Evolutionary conservation across 768 basidiomycete genomes (phyloP).

Genomic region (Lyophyllum atratum): DNA sequence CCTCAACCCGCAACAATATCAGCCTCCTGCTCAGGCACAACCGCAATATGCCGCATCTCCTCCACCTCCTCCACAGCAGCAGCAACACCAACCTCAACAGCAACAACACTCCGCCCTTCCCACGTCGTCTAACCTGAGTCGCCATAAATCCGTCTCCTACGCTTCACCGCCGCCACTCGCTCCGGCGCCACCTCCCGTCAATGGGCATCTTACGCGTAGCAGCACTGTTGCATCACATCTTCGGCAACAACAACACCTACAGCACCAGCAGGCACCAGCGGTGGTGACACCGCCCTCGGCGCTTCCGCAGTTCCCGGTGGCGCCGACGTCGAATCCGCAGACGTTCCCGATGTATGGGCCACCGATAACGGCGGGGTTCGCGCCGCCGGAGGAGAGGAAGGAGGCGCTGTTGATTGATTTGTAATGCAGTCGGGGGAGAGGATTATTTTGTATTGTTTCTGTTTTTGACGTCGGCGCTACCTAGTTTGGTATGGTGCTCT

Average conservation of each 20-base stretch:
- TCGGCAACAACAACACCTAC: conserved; percentile 24
- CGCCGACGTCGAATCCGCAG: conserved; percentile 61
- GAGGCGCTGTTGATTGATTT: conserved; percentile 59
- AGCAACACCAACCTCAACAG: conserved; percentile 16
- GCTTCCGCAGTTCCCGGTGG: conserved; percentile 66
- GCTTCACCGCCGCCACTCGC: conserved; percentile 19
- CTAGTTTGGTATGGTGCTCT: no score
- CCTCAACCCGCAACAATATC: conserved; percentile 22
- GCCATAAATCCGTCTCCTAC: conserved; percentile 38
- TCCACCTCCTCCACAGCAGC: conserved; percentile 25
- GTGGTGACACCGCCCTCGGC: conserved; percentile 29
- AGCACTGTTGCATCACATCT: conserved; percentile 31
- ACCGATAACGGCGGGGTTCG: conserved; percentile 46
- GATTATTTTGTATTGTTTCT: no score
- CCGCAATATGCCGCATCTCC: conserved; percentile 21
- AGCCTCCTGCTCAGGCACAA: conserved; percentile 20
- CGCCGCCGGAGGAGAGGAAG: conserved; percentile 67
- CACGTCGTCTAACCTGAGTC: conserved; percentile 24
- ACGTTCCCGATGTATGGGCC: conserved; percentile 51
- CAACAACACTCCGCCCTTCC: conserved; percentile 4
- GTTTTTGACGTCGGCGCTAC: no score
- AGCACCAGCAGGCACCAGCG: conserved; percentile 26
- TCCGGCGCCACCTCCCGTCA: conserved; percentile 17
- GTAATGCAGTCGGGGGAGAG: neutral
- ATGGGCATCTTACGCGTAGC: conserved; percentile 29